Base-by-base conservation (phyloP, 257 asterid species). In the Fraxinus americana region DNA sequence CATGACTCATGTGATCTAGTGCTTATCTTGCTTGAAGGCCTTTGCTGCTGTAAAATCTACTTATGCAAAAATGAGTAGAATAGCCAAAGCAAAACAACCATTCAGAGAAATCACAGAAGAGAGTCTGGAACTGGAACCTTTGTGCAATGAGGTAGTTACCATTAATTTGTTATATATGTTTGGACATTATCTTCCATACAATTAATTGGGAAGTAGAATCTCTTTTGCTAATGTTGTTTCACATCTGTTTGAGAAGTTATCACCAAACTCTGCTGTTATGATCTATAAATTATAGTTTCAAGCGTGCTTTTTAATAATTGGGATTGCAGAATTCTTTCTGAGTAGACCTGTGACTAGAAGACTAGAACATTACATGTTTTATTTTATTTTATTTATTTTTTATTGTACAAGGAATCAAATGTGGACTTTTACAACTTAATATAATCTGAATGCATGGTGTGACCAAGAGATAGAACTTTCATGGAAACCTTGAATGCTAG, bases 61-160 rank as follows among this genome's bases (percentile, higher is more conserved):
- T 12, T 87, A 76, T 73, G 84, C 80, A 45, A 67, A 74, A 71
- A 83, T 84, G 91, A 88, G 43, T 77, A 85, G 71, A 69, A 25
- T 32, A 21, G 14, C 75, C 30, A 90, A 65, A 85, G 75, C 74
- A 50, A 91, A 91, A 78, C 86, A 84, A 63, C 88, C 87, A 36
- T 23, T 67, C 23, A 86, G 91, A 80, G 81, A 70, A 73, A 83
- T 91, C 74, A 82, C 85, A 25, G 97, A 85, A 83, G 79, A 83
- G 79, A 80, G 81, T 79, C 81, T 93, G 88, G 85, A 74, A 41
- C 86, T 93, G 79, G 94, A 93, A 86, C 97, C 94, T 78, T 74
- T 92, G 83, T 71, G 92, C 77, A 45, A 39, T 38, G 91, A 91
- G 97, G 98, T 92, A 83, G 69, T 70, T 13, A 52, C 43, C 71